These are phyloP conservation scores for Mucor lusitanicus DNA, from an alignment of 371 early-diverging fungal genomes.

Conservation along the genomic window DNA sequence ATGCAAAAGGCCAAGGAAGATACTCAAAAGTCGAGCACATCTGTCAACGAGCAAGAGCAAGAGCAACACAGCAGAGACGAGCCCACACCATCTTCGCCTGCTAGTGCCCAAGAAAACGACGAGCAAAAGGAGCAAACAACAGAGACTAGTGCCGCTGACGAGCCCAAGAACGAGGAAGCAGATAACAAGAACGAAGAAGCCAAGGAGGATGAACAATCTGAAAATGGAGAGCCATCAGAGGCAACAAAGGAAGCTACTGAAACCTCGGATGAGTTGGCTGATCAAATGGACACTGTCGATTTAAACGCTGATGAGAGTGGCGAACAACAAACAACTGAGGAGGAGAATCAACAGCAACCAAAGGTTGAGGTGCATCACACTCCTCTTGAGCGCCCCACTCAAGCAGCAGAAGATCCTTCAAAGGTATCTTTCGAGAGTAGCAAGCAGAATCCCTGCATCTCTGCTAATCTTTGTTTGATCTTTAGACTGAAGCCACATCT, in stretches of 20 bases:
- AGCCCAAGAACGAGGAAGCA: neutral
- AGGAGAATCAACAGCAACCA: conserved; percentile 6
- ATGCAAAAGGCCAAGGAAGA: conserved; percentile 71
- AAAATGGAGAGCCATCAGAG: conserved; percentile 11
- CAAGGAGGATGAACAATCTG: neutral
- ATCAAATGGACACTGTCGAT: conserved; percentile 39
- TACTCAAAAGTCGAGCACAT: conserved; percentile 42
- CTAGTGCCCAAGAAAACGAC: neutral
- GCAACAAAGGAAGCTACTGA: neutral
- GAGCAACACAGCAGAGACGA: neutral
- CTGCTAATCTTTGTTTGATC: neutral
- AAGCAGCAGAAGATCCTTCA: conserved; percentile 44
- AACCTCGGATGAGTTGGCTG: conserved; percentile 15
- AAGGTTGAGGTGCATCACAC: conserved; percentile 20
- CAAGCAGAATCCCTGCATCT: neutral
- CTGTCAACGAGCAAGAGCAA: conserved; percentile 13
- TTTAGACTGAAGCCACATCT: conserved; percentile 2
- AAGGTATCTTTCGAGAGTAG: neutral
- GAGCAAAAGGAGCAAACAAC: neutral
- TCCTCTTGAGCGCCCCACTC: conserved; percentile 40
- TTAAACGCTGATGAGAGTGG: conserved; percentile 17
- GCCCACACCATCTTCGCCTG: neutral
- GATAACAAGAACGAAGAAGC: conserved; percentile 1
- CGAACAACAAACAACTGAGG: neutral
- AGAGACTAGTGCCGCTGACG: neutral